Percentiles rank a stretch among this genome's conserved stretches.
Conservation (phyloP, 208 protist species). For the Perkinsela sp. region DNA sequence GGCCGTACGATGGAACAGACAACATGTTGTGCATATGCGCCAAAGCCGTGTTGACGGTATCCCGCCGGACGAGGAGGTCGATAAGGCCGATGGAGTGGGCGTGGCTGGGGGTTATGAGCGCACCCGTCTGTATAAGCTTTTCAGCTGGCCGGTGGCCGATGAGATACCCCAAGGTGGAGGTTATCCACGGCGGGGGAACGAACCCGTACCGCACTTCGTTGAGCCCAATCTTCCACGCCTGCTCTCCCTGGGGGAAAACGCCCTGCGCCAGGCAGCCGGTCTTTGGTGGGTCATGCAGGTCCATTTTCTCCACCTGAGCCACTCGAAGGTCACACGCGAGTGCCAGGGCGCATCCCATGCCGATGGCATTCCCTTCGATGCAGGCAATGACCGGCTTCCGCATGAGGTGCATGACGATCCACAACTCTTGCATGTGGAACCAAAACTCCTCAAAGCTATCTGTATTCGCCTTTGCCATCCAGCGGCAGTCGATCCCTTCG, state of each 20-base stretch:
- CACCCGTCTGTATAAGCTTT: conserved; percentile 31
- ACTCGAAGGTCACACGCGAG: conserved; percentile 39
- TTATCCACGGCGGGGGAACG: conserved; percentile 24
- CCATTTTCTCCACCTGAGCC: neutral
- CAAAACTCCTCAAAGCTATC: conserved; percentile 27
- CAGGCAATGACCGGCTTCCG: conserved; percentile 37
- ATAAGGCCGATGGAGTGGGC: conserved; percentile 24
- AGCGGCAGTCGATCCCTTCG: conserved; percentile 23
- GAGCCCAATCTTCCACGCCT: conserved; percentile 25
- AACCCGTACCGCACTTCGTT: conserved; percentile 44
- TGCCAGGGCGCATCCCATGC: conserved; percentile 31
- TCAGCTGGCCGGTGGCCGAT: conserved; percentile 26
- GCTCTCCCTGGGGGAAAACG: conserved; percentile 2
- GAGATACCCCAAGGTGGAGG: conserved; percentile 27
- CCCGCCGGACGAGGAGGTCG: conserved; percentile 18
- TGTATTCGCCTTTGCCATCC: conserved; percentile 29
- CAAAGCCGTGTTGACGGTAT: conserved; percentile 11
- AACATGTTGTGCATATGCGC: conserved; percentile 24
- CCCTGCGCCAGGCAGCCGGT: neutral
- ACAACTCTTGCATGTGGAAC: conserved; percentile 33
- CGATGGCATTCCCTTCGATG: conserved; percentile 32
- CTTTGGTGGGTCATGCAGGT: conserved; percentile 11
- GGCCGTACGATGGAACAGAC: conserved; percentile 20
- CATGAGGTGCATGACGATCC: conserved; percentile 42
- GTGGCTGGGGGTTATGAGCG: conserved; percentile 23